Evolutionary conservation across 495 filamentous ascomycete genomes (phyloP), one percentile per base, ranked within the genome.

Genomic region (Trichocladium uniseriatum): DNA sequence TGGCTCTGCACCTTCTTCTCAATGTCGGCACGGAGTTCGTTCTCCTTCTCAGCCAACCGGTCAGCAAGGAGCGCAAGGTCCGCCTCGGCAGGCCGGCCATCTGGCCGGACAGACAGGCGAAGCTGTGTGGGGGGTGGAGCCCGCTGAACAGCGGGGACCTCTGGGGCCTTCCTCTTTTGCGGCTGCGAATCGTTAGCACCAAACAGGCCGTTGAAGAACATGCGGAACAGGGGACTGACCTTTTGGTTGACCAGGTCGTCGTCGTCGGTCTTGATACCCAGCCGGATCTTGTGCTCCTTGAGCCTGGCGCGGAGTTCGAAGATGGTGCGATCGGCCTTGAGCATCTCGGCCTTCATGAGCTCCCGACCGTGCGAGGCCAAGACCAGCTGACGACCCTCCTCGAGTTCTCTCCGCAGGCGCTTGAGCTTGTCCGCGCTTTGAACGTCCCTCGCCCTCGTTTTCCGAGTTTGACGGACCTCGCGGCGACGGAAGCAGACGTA

Each of bases 401-500:
- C 94, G 35, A 96, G 69, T 66, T 98, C 94, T 62, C 84, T 89
- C 52, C 92, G 80, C 55, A 98, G 72, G 58, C 84, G 84, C 71
- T 89, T 89, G 53, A 98, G 77, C 65, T 95, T 97, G 59, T 98
- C 92, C 44, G 83, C 86, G 56, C 87, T 90, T 61, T 95, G 90
- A 15, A 87, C 86, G 73, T 97, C 94, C 59, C 92, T 78, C 39
- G 88, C 86, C 59, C 92, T 82, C 28, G 92, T 98, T 70, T 96
- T 97, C 55, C 92, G 83, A 41, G 87, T 87, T 65, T 92, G 87
- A 35, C 92, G 87, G 29, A 94, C 87, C 65, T 98, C 92, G 38
- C 94, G 86, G 46, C 94, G 85, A 52, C 92, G 83, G 78, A 98
- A 98, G 71, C 92, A 98, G 63, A 98, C 90, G 64, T 94, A 98